Evolutionary conservation across 495 filamentous ascomycete species (phyloP).

Genomic region (Astrocystis sublimbata): DNA sequence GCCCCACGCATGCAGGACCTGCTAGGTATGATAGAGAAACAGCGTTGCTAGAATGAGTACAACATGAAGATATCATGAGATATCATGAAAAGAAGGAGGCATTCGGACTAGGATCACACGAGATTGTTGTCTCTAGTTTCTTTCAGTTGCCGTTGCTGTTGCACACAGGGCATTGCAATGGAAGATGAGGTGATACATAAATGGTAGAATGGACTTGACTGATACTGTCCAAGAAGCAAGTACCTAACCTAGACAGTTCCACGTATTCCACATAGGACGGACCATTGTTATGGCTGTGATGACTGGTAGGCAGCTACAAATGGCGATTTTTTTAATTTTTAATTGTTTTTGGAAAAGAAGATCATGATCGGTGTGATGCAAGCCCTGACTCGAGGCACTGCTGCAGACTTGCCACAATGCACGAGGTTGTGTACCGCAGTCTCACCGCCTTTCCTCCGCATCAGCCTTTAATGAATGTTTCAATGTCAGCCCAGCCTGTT

Average conservation of each 20-base stretch:
- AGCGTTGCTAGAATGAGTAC: slow-evolving; percentile 4
- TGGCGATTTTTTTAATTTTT: too few species aligned
- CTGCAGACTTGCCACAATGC: background rate
- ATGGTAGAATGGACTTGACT: too few species aligned
- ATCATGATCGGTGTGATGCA: background rate
- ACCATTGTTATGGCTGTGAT: too few species aligned
- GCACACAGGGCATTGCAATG: too few species aligned
- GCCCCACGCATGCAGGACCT: background rate
- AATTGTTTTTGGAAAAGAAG: background rate
- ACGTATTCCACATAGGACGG: too few species aligned
- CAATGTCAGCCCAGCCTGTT: background rate
- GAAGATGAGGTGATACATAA: too few species aligned
- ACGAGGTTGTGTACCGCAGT: background rate
- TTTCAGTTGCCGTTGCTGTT: too few species aligned
- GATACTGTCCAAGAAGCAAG: too few species aligned
- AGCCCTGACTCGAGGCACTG: background rate
- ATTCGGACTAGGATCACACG: too few species aligned
- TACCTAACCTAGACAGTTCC: too few species aligned
- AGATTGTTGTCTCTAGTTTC: too few species aligned
- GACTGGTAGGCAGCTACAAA: too few species aligned
- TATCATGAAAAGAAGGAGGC: background rate
- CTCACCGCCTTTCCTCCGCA: background rate
- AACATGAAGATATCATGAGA: background rate
- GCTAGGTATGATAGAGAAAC: background rate
- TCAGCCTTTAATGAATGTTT: background rate